These are phyloP conservation scores for Cinnamomum chago DNA, from an alignment of 164 flowering plant species.

Conservation along the genomic window DNA sequence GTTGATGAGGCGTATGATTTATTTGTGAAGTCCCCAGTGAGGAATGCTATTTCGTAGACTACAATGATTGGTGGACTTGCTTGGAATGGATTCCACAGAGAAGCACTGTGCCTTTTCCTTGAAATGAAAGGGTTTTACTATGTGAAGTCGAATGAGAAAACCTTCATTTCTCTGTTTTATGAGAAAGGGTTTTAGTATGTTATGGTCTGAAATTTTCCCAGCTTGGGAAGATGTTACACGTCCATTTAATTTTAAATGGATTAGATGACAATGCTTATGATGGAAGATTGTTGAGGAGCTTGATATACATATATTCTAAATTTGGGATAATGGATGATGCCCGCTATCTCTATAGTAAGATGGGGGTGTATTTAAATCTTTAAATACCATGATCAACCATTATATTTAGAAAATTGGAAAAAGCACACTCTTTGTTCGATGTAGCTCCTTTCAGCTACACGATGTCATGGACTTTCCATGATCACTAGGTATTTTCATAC, in stretches of 20 bases:
- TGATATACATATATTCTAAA: conserved; percentile 48
- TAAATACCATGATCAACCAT: conserved; percentile 44
- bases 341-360: conserved; percentile 21
- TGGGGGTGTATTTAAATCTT: conserved; percentile 22
- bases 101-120: conserved; percentile 40
- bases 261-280: conserved; percentile 30
- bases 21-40: conserved; percentile 46
- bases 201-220: conserved; percentile 32
- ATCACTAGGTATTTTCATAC: conserved; percentile 41
- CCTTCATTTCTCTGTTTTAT: conserved; percentile 47
- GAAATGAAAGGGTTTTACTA: conserved; percentile 24
- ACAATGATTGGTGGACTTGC: conserved; percentile 66
- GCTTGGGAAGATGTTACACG: conserved; percentile 55
- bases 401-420: conserved; percentile 33
- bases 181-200: too few relatives aligned
- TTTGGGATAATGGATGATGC: conserved; percentile 44
- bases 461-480: conserved; percentile 55
- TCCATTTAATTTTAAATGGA: conserved; percentile 34
- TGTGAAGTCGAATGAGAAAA: conserved; percentile 41
- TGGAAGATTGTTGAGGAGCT: conserved; percentile 37
- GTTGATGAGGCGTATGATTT: conserved; percentile 42
- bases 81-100: conserved; percentile 47
- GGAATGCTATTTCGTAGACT: conserved; percentile 64
- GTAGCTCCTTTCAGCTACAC: conserved; percentile 24
- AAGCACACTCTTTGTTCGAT: conserved; percentile 39